Percentiles rank a stretch among this genome's conserved stretches.
Evolutionary conservation across 495 filamentous ascomycete genomes (phyloP).

Genomic region (Annulohypoxylon nitens): DNA sequence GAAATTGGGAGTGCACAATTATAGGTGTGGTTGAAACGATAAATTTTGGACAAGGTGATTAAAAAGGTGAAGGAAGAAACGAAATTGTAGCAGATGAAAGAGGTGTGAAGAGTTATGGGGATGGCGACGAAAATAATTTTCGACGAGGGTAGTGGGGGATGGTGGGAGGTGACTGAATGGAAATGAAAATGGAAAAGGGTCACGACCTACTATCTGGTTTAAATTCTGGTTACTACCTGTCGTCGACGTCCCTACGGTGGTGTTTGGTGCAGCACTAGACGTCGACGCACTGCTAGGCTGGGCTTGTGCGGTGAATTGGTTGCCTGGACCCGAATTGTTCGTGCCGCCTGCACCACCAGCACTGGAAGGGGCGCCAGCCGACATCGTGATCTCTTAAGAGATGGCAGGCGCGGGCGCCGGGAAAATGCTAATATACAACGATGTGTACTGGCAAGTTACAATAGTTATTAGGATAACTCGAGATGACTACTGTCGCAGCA

Average conservation of each 20-base stretch:
- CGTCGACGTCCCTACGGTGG: constrained; percentile 39
- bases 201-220: constrained; percentile 87
- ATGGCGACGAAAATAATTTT: neutral
- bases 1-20: neutral
- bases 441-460: neutral
- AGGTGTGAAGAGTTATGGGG: neutral
- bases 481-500: neutral
- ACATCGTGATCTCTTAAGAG: constrained; percentile 34
- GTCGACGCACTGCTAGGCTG: constrained; percentile 44
- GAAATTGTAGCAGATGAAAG: neutral
- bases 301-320: constrained; percentile 40
- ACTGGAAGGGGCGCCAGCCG: constrained; percentile 34
- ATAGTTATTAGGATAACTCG: neutral
- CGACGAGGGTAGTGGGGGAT: neutral
- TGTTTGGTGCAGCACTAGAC: constrained; percentile 36
- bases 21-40: neutral
- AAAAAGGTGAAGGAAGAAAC: too few relatives aligned
- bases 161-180: neutral
- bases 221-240: constrained; percentile 79
- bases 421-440: too few relatives aligned
- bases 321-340: constrained; percentile 1
- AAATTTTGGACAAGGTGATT: neutral
- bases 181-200: neutral
- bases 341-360: constrained; percentile 39
- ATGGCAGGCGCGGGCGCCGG: too few relatives aligned